Base-by-base conservation (phyloP, 331 rosid genomes). In the Malus hybrid region DNA sequence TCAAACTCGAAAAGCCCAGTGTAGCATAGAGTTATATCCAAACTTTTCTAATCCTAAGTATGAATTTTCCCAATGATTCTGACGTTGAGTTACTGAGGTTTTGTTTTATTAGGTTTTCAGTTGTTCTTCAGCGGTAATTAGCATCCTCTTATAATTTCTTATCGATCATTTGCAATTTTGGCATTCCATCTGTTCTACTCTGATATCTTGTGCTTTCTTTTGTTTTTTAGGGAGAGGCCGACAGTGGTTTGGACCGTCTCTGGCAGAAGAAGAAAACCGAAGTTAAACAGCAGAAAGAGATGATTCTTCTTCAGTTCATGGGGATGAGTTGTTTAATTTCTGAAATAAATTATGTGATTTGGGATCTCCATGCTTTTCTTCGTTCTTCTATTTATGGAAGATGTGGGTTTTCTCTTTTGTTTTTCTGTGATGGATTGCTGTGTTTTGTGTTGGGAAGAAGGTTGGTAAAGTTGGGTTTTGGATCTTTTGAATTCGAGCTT, bases 211-310 rank as follows among this genome's bases (percentile, higher is more conserved):
- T 56, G 1, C 3, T 1, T 60, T 22, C 46, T 3, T 71, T 56
- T 12, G 6, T 28, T 13, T 63, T 70, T 44, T 61, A 86, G 93
- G 93, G 93, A 28, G 93, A 89, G 64, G 34, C 7, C 7, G 34
- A 32, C 7, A 30, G 33, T 30, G 33, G 34, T 5, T 32, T 32
- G 62, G 91, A 86, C 75, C 82, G 89, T 7, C 84, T 89, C 78
- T 89, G 93, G 91, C 88, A 81, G 77, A 89, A 83, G 82, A 85
- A 86, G 88, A 86, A 53, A 70, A 78, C 66, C 0, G 90, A 88
- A 46, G 79, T 53, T 28, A 85, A 88, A 74, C 87, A 80, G 58
- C 82, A 86, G 80, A 56, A 18, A 24, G 58, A 36, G 42, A n/a
- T 24, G 4, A 22, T 58, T 39, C 16, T 39, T 60, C 10, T 60